Percentiles rank a stretch among this genome's conserved stretches.
Evolutionary conservation across 1,284 basidiomycete species (phyloP).

Genomic region (Coniophora puteana): DNA sequence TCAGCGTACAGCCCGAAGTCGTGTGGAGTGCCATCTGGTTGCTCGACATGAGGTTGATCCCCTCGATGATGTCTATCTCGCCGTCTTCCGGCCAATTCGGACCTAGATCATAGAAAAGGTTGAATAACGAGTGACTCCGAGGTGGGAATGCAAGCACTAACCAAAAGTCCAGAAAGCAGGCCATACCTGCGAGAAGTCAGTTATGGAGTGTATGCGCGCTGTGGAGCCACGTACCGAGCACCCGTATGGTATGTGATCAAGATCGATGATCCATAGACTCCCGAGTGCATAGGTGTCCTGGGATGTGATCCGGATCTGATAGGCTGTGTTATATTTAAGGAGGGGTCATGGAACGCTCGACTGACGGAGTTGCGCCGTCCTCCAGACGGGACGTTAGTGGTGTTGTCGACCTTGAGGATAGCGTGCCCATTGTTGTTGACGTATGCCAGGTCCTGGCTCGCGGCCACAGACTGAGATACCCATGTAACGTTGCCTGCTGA

Average conservation of each 20-base stretch:
- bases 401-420: constrained; percentile 60
- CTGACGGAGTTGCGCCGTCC: constrained; percentile 55
- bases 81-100: constrained; percentile 39
- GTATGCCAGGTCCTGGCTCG: constrained; percentile 47
- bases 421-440: constrained; percentile 48
- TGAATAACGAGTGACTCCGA: background rate
- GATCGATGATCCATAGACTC: constrained; percentile 58
- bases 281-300: constrained; percentile 47
- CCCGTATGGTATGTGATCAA: constrained; percentile 59
- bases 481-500: constrained; percentile 47
- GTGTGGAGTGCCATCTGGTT: constrained; percentile 68
- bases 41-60: constrained; percentile 40
- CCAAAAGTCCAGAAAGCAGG: constrained; percentile 48
- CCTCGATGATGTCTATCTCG: constrained; percentile 60
- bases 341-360: constrained; percentile 8
- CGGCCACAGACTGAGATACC: constrained; percentile 43
- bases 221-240: constrained; percentile 51
- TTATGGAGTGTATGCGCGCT: constrained; percentile 7
- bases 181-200: constrained; percentile 35
- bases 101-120: constrained; percentile 15
- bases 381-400: constrained; percentile 44
- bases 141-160: constrained; percentile 7
- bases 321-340: background rate
- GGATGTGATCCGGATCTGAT: constrained; percentile 48
- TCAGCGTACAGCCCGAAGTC: constrained; percentile 36